These are phyloP conservation scores for Ophiobolus disseminans DNA, from an alignment of 2,329 filamentous ascomycete genomes.

Conservation along the genomic window DNA sequence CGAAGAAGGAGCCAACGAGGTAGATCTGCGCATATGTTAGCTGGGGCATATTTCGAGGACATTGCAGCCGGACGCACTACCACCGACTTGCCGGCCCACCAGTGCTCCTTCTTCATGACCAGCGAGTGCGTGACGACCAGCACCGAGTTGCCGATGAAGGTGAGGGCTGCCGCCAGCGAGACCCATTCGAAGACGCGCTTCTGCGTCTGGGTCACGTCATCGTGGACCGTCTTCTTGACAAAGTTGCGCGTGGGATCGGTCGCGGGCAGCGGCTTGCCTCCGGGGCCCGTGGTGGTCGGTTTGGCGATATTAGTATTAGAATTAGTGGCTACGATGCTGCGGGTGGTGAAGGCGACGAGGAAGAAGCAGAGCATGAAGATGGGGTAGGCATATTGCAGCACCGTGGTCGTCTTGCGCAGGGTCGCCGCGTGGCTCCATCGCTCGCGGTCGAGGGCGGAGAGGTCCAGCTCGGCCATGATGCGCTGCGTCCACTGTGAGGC, in stretches of 20 bases:
- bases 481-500: too few relatives aligned
- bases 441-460: slow-evolving; percentile 18
- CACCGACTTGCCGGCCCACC: slow-evolving; percentile 83
- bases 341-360: slow-evolving; percentile 65
- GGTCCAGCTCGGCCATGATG: slow-evolving; percentile 30
- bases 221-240: slow-evolving; percentile 55
- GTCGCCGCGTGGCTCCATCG: slow-evolving; percentile 28
- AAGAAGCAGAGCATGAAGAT: slow-evolving; percentile 71
- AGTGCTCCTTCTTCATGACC: slow-evolving; percentile 66
- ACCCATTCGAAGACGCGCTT: slow-evolving; percentile 79
- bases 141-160: slow-evolving; percentile 76
- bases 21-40: slow-evolving; percentile 70
- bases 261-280: slow-evolving; percentile 84
- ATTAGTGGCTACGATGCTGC: slow-evolving; percentile 63
- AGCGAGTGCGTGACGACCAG: slow-evolving; percentile 79
- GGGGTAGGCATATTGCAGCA: slow-evolving; percentile 66
- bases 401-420: slow-evolving; percentile 29
- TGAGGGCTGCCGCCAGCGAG: slow-evolving; percentile 72
- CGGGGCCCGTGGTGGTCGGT: slow-evolving; percentile 72
- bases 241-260: slow-evolving; percentile 54
- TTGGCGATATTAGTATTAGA: slow-evolving; percentile 54
- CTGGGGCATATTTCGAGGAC: slow-evolving; percentile 21
- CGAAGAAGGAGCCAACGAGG: slow-evolving; percentile 81
- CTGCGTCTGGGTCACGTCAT: slow-evolving; percentile 69
- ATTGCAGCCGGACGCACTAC: slow-evolving; percentile 64